Percentiles rank a stretch among this genome's conserved stretches.
Conservation (phyloP, 257 asterid species). For the Hygrophila difformis region DNA sequence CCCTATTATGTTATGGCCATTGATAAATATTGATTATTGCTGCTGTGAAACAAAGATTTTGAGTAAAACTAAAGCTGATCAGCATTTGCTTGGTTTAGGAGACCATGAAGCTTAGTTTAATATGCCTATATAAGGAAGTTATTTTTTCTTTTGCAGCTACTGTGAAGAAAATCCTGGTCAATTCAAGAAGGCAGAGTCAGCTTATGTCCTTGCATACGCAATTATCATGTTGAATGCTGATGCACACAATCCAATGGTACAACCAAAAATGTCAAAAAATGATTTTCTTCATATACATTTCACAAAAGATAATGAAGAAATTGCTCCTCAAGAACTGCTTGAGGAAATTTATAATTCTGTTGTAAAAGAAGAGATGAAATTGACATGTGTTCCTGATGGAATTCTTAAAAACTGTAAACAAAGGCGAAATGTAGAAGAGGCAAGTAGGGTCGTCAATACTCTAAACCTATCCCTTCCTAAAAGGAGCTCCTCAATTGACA, state of each 20-base stretch:
- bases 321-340: conserved; percentile 73
- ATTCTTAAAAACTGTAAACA: conserved; percentile 40
- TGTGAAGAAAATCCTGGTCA: conserved; percentile 79
- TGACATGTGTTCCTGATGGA: conserved; percentile 59
- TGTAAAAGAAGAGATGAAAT: conserved; percentile 74
- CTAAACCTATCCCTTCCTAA: conserved; percentile 87
- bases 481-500: conserved; percentile 46
- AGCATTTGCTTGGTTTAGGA: conserved; percentile 5
- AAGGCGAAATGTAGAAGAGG: conserved; percentile 59
- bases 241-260: conserved; percentile 77
- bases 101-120: conserved; percentile 6
- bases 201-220: conserved; percentile 92
- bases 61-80: background rate
- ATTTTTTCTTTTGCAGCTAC: conserved; percentile 50
- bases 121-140: conserved; percentile 6
- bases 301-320: conserved; percentile 58
- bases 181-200: conserved; percentile 90
- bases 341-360: conserved; percentile 91
- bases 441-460: conserved; percentile 48
- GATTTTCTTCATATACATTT: conserved; percentile 69
- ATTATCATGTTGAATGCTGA: conserved; percentile 82
- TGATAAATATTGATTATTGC: too few species aligned
- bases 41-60: background rate
- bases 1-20: too few species aligned
- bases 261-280: conserved; percentile 86